Evolutionary conservation across 2,329 filamentous ascomycete species (phyloP).

Genomic region (Shiraia sp.): DNA sequence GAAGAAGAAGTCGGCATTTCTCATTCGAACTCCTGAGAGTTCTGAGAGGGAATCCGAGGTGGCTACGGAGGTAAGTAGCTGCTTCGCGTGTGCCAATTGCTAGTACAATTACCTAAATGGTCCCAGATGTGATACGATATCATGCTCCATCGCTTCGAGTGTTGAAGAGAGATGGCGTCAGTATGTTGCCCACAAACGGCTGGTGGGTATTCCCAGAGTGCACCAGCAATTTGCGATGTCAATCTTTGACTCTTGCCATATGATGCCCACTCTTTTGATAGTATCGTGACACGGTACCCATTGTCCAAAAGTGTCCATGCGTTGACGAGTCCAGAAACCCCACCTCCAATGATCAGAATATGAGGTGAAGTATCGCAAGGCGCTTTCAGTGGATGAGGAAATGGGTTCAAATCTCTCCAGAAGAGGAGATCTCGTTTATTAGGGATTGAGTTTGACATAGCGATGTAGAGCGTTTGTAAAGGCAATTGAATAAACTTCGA

Average conservation of each 20-base stretch:
- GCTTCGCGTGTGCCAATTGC: no score
- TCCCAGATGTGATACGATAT: constrained; percentile 49
- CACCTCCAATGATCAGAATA: constrained; percentile 31
- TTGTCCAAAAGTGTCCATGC: constrained; percentile 51
- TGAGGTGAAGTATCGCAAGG: constrained; percentile 4
- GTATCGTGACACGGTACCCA: constrained; percentile 51
- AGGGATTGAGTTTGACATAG: no score
- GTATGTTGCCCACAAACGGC: constrained; percentile 52
- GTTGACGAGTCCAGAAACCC: constrained; percentile 37
- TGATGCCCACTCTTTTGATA: constrained; percentile 50
- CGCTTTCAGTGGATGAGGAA: neutral
- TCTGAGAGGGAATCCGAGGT: constrained; percentile 33
- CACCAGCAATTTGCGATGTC: constrained; percentile 54
- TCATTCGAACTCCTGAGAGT: constrained; percentile 45
- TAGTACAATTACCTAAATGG: neutral
- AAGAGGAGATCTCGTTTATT: neutral
- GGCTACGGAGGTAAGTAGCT: constrained; percentile 34
- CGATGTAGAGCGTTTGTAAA: no score
- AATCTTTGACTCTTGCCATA: constrained; percentile 43
- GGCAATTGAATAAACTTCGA: no score
- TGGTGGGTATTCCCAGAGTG: constrained; percentile 54
- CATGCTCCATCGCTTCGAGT: constrained; percentile 50
- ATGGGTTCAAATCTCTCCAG: constrained; percentile 1
- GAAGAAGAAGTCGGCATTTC: constrained; percentile 49
- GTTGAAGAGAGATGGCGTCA: constrained; percentile 45